These are phyloP conservation scores for Inga laurina DNA, from an alignment of 306 rosid genomes.

Conservation along the genomic window DNA sequence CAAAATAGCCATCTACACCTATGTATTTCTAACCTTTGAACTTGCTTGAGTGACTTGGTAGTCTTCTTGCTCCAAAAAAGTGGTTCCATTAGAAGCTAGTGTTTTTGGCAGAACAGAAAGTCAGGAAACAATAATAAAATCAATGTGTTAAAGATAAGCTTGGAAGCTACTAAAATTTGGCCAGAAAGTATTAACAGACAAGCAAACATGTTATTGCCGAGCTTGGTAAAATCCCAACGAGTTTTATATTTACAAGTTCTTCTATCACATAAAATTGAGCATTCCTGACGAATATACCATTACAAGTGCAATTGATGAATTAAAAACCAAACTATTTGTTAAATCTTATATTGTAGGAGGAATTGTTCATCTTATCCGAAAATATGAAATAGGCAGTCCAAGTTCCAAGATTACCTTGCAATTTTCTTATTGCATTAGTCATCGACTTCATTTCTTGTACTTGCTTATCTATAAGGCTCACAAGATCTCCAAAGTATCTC, in stretches of 20 bases:
- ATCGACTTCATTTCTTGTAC: conserved; percentile 82
- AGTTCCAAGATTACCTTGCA: conserved; percentile 63
- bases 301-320: not conserved
- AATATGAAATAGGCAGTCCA: conserved; percentile 13
- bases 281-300: not conserved
- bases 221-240: not conserved
- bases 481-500: conserved; percentile 53
- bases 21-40: conserved; percentile 59
- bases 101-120: conserved; percentile 35
- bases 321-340: not conserved
- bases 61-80: conserved; percentile 46
- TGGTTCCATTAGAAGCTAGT: conserved; percentile 45
- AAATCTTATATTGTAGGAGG: not conserved
- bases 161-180: not conserved
- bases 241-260: conserved; percentile 2
- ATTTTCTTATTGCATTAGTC: conserved; percentile 59
- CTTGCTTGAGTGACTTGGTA: conserved; percentile 35
- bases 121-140: conserved; percentile 19
- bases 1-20: not conserved
- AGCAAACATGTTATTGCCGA: conserved; percentile 13
- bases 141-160: not conserved
- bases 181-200: conserved; percentile 1
- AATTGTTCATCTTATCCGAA: conserved; percentile 5
- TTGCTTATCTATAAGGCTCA: conserved; percentile 59
- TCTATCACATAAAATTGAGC: not conserved